phyloP scores from a whole-genome alignment of 495 filamentous ascomycete genomes.

The Penicillium robsamsonii region DNA sequence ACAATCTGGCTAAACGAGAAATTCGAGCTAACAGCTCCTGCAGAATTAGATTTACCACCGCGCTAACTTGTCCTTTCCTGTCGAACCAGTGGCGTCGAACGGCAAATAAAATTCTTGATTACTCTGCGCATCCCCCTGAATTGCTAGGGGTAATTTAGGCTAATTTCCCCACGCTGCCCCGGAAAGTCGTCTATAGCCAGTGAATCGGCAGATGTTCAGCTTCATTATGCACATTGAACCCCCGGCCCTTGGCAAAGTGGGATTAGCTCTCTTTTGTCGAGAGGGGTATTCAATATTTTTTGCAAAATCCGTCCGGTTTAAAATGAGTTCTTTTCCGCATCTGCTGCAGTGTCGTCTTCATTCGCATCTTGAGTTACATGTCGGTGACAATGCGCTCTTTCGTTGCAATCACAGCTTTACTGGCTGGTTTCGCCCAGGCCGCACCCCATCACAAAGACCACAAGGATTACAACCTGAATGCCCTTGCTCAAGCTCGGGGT shows the following conservation, averaged over 20 bases:
- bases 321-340: not conserved
- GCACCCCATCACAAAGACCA: constrained; percentile 6
- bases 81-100: no score
- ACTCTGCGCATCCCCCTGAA: no score
- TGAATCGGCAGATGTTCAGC: not conserved
- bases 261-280: not conserved
- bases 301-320: no score
- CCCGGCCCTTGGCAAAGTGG: not conserved
- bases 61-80: no score
- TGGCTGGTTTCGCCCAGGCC: constrained; percentile 10
- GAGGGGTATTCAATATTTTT: not conserved
- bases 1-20: no score
- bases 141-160: not conserved
- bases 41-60: no score
- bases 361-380: not conserved
- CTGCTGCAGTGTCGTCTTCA: not conserved
- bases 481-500: constrained; percentile 21
- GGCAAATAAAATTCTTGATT: no score
- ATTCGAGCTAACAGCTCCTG: no score
- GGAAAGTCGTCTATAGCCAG: not conserved
- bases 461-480: constrained; percentile 9
- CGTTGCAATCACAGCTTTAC: constrained; percentile 8
- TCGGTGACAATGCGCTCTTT: not conserved
- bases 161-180: constrained; percentile 6
- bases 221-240: not conserved